Base-by-base conservation (phyloP, 2,329 filamentous ascomycete genomes). In the Hirsutella minnesotensis region DNA sequence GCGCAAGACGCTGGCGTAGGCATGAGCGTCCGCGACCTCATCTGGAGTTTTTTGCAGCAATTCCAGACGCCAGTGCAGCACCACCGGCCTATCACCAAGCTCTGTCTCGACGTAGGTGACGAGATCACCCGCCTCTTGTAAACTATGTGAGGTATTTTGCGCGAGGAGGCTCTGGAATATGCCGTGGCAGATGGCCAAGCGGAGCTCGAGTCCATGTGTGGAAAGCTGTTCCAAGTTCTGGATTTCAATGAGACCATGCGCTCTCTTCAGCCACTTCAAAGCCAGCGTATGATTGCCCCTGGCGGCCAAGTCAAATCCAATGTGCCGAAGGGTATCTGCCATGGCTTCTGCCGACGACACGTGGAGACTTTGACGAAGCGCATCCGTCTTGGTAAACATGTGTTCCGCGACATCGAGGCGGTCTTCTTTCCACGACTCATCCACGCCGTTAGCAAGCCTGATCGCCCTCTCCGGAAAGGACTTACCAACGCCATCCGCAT, bases 351-450 rank as follows among this genome's bases (percentile, higher is more conserved):
- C 67, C 2, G 69, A 69, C 2, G 60, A 47, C 0, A 70, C 59
- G 36, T 79, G 70, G 2, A 75, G 56, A 1, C 41, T 53, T 19
- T 53, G 54, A 31, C 51, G 58, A 9, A 62, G 58, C n/a, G 47
- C 63, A 51, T 65, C 62, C 2, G 77, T 61, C 51, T 84, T 84
- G 30, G 61, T 61, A 58, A 82, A 89, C 69, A 92, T 78, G 58
- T 86, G 78, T 43, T 94, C 86, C 22, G 86, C 85, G 39, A 88
- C 73, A 44, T 90, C 83, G 13, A 83, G 67, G 34, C 81, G 75
- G 34, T 76, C 70, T 54, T 88, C 80, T 51, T 79, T 78, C 79
- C 82, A 94, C 24, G 81, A 75, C 86, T 90, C 40, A 16, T 24
- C 9, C 38, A 16, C 15, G 3, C 10, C 2, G 41, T 57, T 40